These are phyloP conservation scores for Dactylellina cionopaga DNA, from an alignment of 2,329 filamentous ascomycete genomes.

Conservation along the genomic window DNA sequence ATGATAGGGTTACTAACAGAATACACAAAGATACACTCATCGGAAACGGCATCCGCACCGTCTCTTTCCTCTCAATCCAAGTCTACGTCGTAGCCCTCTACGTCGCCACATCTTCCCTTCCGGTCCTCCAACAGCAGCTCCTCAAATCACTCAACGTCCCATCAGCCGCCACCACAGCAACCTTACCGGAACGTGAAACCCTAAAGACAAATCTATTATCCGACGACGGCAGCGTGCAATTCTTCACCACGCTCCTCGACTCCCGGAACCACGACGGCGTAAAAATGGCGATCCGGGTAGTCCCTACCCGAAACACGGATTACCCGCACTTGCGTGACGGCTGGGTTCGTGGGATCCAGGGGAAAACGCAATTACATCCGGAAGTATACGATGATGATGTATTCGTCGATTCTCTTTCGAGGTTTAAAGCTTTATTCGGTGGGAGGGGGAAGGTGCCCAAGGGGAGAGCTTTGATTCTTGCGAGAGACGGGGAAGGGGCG, in stretches of 20 bases:
- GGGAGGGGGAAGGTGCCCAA: slow-evolving; percentile 77
- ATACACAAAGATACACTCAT: slow-evolving; percentile 76
- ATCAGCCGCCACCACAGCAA: slow-evolving; percentile 76
- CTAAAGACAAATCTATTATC: slow-evolving; percentile 73
- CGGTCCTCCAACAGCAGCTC: slow-evolving; percentile 79
- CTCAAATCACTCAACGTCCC: slow-evolving; percentile 27
- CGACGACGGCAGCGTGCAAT: slow-evolving; percentile 73
- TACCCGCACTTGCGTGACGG: slow-evolving; percentile 92
- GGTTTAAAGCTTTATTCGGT: slow-evolving; percentile 84
- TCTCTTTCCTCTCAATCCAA: slow-evolving; percentile 87
- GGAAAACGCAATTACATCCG: slow-evolving; percentile 58
- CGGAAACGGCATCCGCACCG: slow-evolving; percentile 85
- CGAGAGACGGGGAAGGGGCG: slow-evolving; percentile 72
- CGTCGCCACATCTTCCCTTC: slow-evolving; percentile 83
- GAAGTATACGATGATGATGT: slow-evolving; percentile 73
- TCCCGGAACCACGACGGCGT: slow-evolving; percentile 64
- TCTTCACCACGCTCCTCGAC: slow-evolving; percentile 39
- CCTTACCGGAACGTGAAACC: slow-evolving; percentile 80
- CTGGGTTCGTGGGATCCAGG: slow-evolving; percentile 85
- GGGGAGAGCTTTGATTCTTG: slow-evolving; percentile 78
- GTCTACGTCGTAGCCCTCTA: slow-evolving; percentile 97
- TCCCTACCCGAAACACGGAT: slow-evolving; percentile 92
- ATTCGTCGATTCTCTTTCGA: slow-evolving; percentile 78
- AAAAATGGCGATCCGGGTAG: slow-evolving; percentile 82
- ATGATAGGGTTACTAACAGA: not conserved